Evolutionary conservation across 768 basidiomycete species (phyloP), one percentile per base, ranked within the genome.

Genomic region (Tephrocybe sp.): DNA sequence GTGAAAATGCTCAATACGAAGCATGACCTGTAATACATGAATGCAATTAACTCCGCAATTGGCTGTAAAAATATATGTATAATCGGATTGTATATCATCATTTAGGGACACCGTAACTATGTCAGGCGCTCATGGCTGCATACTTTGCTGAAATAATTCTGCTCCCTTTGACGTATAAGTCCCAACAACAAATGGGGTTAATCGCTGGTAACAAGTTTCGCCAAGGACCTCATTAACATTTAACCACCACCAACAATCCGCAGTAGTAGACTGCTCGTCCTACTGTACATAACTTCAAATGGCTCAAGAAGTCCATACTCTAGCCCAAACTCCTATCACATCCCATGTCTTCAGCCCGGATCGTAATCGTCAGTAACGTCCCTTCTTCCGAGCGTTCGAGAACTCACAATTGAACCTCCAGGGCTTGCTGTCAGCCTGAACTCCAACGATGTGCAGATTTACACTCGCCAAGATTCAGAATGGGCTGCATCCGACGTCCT

Each of bases 391-490:
- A 38, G 23, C 45, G 37, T n/a, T 48, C 11, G 38, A 39, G 8
- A 18, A 39, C 8, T 18, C 17, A 21, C n/a, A 6, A 58, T 40
- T 4, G 30, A n/a, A 42, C 23, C 20, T 42, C 18, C 68, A 98
- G 97, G 93, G 74, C 77, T 98, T 51, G 93, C 92, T 32, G 84
- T 93, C 45, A 92, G 93, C 68, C 75, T 96, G 68, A 97, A 96
- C 69, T 86, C 84, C 37, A 89, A 90, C 67, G 93, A 94, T 54
- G 87, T 86, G 6, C 86, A 90, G 68, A 88, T 98, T 64, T 88
- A 87, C 62, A 68, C 79, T 48, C 80, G 79, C 53, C 72, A 79
- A 28, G 89, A 86, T 1, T 69, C 72, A 17, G 83, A 85, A 56
- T 93, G 90, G 90, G 73, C 76, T 17, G 66, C 77, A 14, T 79